Evolutionary conservation across 495 filamentous ascomycete species (phyloP), one percentile per base, ranked within the genome.

Genomic region (Talaromyces stipitatus): DNA sequence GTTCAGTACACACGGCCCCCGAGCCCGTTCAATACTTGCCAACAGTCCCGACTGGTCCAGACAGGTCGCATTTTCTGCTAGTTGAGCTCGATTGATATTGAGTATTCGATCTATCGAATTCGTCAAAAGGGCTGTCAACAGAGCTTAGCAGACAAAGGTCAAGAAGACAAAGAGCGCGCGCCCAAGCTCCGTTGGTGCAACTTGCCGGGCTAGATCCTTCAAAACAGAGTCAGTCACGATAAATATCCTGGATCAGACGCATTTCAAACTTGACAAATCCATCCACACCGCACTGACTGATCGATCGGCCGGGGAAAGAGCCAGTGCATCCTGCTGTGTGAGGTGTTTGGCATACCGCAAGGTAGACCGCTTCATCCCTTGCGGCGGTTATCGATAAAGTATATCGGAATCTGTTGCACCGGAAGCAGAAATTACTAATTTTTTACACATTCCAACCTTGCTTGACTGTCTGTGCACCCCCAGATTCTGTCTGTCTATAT

Each of bases 341-440:
- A 41, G 36, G 36, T 41, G 36, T 41, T 41, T 41, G 36, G 36
- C 36, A 41, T 41, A 41, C 36, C 36, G 36, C 36, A 41, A 41
- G 36, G 18, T 41, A 16, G n/a, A 41, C 36, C 36, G 36, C 36
- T 16, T 41, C 45, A 24, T 26, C 24, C 45, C 45, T 48, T 48
- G 45, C 45, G 24, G 45, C 45, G 45, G 45, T 20, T 48, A 48
- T 26, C 45, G 45, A 48, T 26, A 24, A 48, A 48, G 45, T 48
- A 14, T 48, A 26, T 23, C 20, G 45, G 45, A 48, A 48, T 23
- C 45, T 48, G 45, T 48, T 47, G 43, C 43, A 46, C 45, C 24
- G 20, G 24, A 26, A 26, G 20, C 24, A 24, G 24, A 0, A 24
- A 48, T 24, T 27, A 48, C 24, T 10, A 26, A 26, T 7, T 7